Base-by-base conservation (phyloP, 306 rosid species). In the Senna siamea region DNA sequence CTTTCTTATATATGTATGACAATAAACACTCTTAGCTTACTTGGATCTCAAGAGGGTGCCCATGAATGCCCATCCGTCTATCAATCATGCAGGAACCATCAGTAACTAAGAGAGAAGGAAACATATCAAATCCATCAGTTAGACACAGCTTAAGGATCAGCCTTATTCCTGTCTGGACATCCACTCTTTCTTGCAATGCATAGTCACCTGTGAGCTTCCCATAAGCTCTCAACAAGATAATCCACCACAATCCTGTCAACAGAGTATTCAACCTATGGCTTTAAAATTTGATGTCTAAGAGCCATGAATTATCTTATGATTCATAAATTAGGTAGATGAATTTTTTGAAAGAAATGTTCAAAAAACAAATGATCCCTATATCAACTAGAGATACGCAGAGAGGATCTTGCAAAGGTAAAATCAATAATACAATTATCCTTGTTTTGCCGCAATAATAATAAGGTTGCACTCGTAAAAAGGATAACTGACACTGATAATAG, bases 1-100 rank as follows among this genome's bases (percentile, higher is more conserved):
- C 35, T 69, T 55, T 68, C 59, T 77, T 62, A 66, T 63, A 59
- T 40, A 51, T 13, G 60, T 53, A 10, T 20, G 46, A 59, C 11
- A 53, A 28, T 12, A 52, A 78, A 58, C 22, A 58, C 61, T 80
- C 50, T 32, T 61, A 59, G 69, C 93, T 79, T 81, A 90, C 97
- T 78, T 93, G 97, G 57, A 93, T 93, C 85, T 93, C 98, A 22
- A 93, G 95, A 61, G 98, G 98, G 85, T 93, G 97, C 35, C 97
- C 98, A 54, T 90, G 97, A 77, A 90, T 90, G 5, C 98, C 98
- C 98, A 90, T 89, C 78, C 98, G 87, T 79, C 98, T 86, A 86
- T 93, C 98, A 75, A 93, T 93, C 98, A 93, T 93, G 86, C 98
- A 93, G 75, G 98, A 90, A 74, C 98, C 97, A 70, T 93, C 98